Evolutionary conservation across 495 filamentous ascomycete species (phyloP), one percentile per base, ranked within the genome.

Genomic region (Pseudotulostoma volvatum): DNA sequence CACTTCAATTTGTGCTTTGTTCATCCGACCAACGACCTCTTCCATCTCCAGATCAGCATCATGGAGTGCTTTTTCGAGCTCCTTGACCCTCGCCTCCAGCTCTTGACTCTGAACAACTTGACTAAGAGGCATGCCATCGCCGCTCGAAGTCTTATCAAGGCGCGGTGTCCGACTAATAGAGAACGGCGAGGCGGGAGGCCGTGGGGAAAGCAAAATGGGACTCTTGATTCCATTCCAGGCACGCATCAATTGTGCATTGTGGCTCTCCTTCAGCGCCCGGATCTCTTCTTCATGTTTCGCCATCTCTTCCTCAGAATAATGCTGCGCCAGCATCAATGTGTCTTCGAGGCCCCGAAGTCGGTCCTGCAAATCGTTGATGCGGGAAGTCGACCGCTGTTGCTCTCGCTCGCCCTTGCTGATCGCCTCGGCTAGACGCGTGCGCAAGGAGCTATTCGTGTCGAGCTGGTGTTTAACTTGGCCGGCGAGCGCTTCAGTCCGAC

Each of bases 11-110:
- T 96, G 90, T 5, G 88, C 86, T 42, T 74, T 67, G 59, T 85
- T 94, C 85, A 97, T 94, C 39, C 81, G 70, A 39, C 78, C 67
- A 11, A 97, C 82, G 2, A 95, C 88, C 56, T 90, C 81, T 52
- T 88, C 74, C 90, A 97, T 95, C 66, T 95, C 88, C 40, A 66
- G 63, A 48, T 96, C 90, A 14, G 90, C 84, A 42, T 90, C 73
- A 17, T 67, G 61, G 14, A 96, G 66, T 8, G 85, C 79, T 39
- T 69, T 74, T 59, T 97, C 90, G 9, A 97, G 71, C 50, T 92
- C 84, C 41, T 71, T 67, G 19, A 83, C 76, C 37, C 77, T 71
- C 41, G 73, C 73, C 59, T 84, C 81, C 38, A 97, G 59, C 19
- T 55, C 50, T 44, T 85, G 77, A 17, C 86, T 73, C 58, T 79